Evolutionary conservation across 2,329 filamentous ascomycete species (phyloP), one percentile per base, ranked within the genome.

Genomic region (Dactylonectria estremocensis): DNA sequence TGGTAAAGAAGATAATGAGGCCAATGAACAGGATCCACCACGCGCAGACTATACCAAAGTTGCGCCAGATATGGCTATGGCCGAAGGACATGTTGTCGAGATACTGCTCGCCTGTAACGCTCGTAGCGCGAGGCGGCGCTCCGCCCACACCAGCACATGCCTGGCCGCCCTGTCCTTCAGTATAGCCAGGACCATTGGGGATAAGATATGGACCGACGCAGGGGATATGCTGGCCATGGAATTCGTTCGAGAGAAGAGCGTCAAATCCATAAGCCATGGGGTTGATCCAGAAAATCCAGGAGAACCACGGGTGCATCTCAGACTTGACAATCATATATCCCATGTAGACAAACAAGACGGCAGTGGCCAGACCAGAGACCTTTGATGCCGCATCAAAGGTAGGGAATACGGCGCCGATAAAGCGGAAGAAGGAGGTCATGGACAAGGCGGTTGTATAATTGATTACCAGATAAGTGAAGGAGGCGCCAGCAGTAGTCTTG

Each of bases 191-290:
- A 13, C 85, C 85, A 31, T 81, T 81, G 0, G 85, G 85, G 1
- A 87, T 81, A 11, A 87, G 80, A 84, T 85, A 80, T 1, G 68
- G 67, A 0, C 83, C 78, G 0, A 80, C 80, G 52, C 85, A 86
- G 10, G 77, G 69, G 80, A 92, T 91, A 0, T 82, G 72, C 3
- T 88, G 85, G 35, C 83, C 83, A 43, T 87, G 77, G 56, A 90
- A 84, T 67, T 90, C 87, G 68, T 89, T 89, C 1, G 84, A 78
- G 40, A 89, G 72, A 35, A 92, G 81, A 0, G 85, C 85, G 74
- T 93, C 91, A 59, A 90, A 93, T 3, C 87, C 86, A 75, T 92
- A 93, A 24, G 85, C 85, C 3, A 93, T 79, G 0, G 91, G 91
- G 58, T 92, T 92, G 50, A 91, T 79, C 79, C 86, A 91, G 62